Evolutionary conservation across 2,329 filamentous ascomycete genomes (phyloP).

Genomic region (Dothistroma septosporum): DNA sequence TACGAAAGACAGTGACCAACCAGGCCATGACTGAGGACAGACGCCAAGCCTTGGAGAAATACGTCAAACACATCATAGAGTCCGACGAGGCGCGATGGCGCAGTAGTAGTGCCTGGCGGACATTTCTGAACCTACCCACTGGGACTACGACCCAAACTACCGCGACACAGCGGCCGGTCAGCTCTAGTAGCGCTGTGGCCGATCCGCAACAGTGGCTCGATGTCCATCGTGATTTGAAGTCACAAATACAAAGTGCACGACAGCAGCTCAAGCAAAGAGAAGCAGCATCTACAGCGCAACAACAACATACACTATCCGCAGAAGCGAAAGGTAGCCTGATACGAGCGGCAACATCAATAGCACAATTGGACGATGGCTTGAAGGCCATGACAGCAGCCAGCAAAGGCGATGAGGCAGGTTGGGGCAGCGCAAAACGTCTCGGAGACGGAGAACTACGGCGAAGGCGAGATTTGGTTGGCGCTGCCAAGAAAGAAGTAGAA

Average conservation of each 20-base stretch:
- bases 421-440: conserved; percentile 47
- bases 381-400: conserved; percentile 36
- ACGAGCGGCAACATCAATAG: conserved; percentile 61
- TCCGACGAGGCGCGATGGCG: conserved; percentile 73
- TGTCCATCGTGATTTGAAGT: conserved; percentile 69
- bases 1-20: conserved; percentile 66
- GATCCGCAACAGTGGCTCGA: conserved; percentile 67
- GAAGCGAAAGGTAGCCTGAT: conserved; percentile 72
- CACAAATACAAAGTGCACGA: conserved; percentile 63
- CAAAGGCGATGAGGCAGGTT: conserved; percentile 36
- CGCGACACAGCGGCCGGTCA: conserved; percentile 13
- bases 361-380: conserved; percentile 63
- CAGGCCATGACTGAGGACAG: conserved; percentile 67
- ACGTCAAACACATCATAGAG: conserved; percentile 68
- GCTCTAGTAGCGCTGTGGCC: conserved; percentile 37
- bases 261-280: conserved; percentile 66
- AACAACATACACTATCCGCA: conserved; percentile 58
- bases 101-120: conserved; percentile 66
- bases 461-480: conserved; percentile 64
- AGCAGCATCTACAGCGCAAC: conserved; percentile 54
- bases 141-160: conserved; percentile 38
- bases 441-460: conserved; percentile 72
- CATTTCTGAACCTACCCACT: conserved; percentile 68
- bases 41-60: conserved; percentile 64
- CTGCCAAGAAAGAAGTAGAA: conserved; percentile 69